A percentile compares a stretch with the other conserved stretches of the same genome.
phyloP scores from a whole-genome alignment of 179 eudicot species.

The Heliamphora pulchella region DNA sequence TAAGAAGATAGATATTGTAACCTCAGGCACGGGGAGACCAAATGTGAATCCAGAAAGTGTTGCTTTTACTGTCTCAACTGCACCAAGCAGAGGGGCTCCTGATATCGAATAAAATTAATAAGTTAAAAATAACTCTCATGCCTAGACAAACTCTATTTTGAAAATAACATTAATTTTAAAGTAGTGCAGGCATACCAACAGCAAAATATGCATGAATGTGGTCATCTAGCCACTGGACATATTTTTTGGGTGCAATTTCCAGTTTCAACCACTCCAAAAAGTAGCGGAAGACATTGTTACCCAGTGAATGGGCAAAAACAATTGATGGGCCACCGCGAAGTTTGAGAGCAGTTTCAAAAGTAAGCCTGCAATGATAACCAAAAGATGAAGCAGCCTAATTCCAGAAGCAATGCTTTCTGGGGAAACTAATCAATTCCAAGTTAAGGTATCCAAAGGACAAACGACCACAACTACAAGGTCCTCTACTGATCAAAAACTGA shows the following conservation, averaged over 20 bases:
- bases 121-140: constrained; percentile 10
- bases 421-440: constrained; percentile 6
- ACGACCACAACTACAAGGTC: not conserved
- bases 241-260: constrained; percentile 86
- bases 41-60: constrained; percentile 72
- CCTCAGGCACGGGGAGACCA: constrained; percentile 96
- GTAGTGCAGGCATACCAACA: constrained; percentile 58
- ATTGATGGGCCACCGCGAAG: constrained; percentile 93
- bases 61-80: constrained; percentile 70
- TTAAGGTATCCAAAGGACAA: not conserved
- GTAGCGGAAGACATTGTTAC: constrained; percentile 90
- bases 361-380: constrained; percentile 49
- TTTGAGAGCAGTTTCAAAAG: constrained; percentile 88
- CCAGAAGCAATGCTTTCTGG: not conserved
- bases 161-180: constrained; percentile 16
- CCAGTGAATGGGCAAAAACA: constrained; percentile 94
- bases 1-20: constrained; percentile 20
- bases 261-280: constrained; percentile 95
- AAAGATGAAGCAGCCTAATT: constrained; percentile 14
- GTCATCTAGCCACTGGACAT: constrained; percentile 76
- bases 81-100: constrained; percentile 88
- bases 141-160: constrained; percentile 12
- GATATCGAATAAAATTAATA: constrained; percentile 25
- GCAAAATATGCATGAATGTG: constrained; percentile 98
- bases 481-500: not conserved